Evolutionary conservation across 177 flowering plant species (phyloP), one percentile per base, ranked within the genome.

Genomic region (Vitis hybrid): DNA sequence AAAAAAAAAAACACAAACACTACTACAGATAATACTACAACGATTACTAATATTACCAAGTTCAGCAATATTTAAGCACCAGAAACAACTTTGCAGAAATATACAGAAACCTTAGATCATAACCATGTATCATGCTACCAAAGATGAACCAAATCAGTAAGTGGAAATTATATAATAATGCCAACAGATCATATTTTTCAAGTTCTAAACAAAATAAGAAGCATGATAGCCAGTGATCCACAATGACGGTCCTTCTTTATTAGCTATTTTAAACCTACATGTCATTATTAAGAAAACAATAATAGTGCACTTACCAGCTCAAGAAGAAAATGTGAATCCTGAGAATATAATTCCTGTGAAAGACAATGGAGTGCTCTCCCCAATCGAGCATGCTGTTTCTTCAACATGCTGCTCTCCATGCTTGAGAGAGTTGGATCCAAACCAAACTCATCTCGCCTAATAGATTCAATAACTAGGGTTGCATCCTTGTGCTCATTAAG

Each of bases 311-410:
- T 83, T 77, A 93, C 98, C 82, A 95, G 87, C 83, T 95, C 99
- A 70, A 95, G 92, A 68, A 95, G 86, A 82, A 95, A 91, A 83
- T 95, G 99, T 56, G 99, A 95, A 85, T 95, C 99, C 74, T 95
- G 95, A 56, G 98, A 95, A 78, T 95, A 95, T 66, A 95, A 78
- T 73, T 93, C 97, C 65, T 91, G 92, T 3, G 99, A 91, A 67
- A 95, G 97, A 79, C 98, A 93, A 68, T 89, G 94, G 67, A 95
- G 91, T 16, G 98, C 97, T 81, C 97, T 86, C 62, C 99, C 98
- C 46, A 93, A 79, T 35, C 97, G 92, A 73, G 97, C 97, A 89
- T 95, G 99, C 74, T 95, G 99, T 84, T 93, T 95, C 79, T 80
- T 78, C 74, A 95, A 74, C 84, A 95, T 79, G 75, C 68, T 77